Percentiles rank a stretch among this genome's conserved stretches.
Evolutionary conservation across 208 protist genomes (phyloP).

Genomic region (Leishmania martiniquensis): DNA sequence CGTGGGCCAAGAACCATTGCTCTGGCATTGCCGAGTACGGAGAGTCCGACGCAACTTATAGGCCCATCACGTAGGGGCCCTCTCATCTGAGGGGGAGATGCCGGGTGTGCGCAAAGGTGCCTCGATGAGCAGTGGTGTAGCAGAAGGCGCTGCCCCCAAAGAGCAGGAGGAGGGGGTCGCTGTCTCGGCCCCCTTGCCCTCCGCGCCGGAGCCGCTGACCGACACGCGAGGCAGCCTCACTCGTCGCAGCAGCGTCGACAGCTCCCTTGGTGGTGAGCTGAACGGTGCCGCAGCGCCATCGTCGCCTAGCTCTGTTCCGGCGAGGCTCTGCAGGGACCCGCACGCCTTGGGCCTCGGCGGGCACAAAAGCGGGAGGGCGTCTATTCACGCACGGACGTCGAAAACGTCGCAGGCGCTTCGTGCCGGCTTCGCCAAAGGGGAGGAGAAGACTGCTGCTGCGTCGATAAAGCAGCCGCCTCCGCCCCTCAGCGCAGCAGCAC

Average conservation of each 20-base stretch:
- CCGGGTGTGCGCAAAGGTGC: background rate
- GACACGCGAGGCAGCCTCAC: background rate
- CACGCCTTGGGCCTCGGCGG: background rate
- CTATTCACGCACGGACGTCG: background rate
- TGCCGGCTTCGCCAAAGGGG: background rate
- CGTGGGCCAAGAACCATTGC: background rate
- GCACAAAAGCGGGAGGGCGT: background rate
- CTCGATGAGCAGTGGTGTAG: background rate
- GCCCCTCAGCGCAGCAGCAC: background rate
- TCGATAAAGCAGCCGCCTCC: background rate
- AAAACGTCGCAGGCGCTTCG: background rate
- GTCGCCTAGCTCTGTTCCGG: background rate
- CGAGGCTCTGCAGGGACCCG: constrained; percentile 3
- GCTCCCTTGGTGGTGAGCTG: background rate
- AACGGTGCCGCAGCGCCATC: background rate
- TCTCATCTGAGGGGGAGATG: background rate
- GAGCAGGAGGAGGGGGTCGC: background rate
- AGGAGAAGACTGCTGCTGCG: background rate
- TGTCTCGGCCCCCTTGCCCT: background rate
- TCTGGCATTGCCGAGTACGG: background rate
- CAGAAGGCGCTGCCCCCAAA: background rate
- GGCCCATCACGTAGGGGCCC: background rate
- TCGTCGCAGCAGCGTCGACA: background rate
- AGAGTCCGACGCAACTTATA: background rate
- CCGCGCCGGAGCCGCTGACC: background rate